Conservation (phyloP, 208 protist species). For the Trypanosomatidae sp. region DNA sequence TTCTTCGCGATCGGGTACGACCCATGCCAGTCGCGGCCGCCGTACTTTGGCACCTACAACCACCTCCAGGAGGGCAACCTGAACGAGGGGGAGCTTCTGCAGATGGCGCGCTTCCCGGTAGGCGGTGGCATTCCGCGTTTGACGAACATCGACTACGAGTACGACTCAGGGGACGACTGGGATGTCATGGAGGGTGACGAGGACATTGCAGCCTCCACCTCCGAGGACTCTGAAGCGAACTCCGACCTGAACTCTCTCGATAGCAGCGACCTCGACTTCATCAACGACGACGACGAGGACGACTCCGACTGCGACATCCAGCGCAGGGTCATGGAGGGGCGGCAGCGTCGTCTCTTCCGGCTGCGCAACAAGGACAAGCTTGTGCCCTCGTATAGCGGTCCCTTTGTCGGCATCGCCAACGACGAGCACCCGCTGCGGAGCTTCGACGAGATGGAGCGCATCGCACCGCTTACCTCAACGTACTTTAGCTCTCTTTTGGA, state of each 20-base stretch:
- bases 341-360: slow-evolving; percentile 65
- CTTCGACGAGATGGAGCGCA: slow-evolving; percentile 65
- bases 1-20: slow-evolving; percentile 87
- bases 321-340: slow-evolving; percentile 64
- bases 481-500: slow-evolving; percentile 51
- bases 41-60: slow-evolving; percentile 88
- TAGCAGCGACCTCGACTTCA: slow-evolving; percentile 79
- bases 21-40: slow-evolving; percentile 78
- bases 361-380: slow-evolving; percentile 85
- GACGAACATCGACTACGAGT: slow-evolving; percentile 84
- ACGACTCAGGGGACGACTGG: slow-evolving; percentile 90
- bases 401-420: slow-evolving; percentile 61
- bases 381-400: slow-evolving; percentile 77
- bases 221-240: slow-evolving; percentile 20
- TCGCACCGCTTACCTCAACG: slow-evolving; percentile 34
- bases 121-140: slow-evolving; percentile 57
- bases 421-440: slow-evolving; percentile 67
- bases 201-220: slow-evolving; percentile 50
- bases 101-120: slow-evolving; percentile 50
- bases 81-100: slow-evolving; percentile 56
- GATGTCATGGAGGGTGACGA: slow-evolving; percentile 80
- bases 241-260: slow-evolving; percentile 25
- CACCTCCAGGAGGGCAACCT: slow-evolving; percentile 51
- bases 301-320: slow-evolving; percentile 79
- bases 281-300: slow-evolving; percentile 75